Conservation (phyloP, 768 basidiomycete species). For the Leucocoprinus birnbaumii region DNA sequence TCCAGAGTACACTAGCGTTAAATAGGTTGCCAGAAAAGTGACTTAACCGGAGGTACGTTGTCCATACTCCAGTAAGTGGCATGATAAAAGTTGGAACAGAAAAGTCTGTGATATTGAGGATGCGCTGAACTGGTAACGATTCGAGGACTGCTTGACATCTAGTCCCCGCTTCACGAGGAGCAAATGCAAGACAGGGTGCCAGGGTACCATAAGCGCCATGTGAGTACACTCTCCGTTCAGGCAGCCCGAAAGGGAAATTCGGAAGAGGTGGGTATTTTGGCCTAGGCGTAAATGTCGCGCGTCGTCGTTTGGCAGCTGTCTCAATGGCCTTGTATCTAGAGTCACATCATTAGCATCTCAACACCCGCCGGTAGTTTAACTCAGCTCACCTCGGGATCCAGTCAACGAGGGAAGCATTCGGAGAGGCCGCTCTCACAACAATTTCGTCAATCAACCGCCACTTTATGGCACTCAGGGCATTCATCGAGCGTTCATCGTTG, state of each 20-base stretch:
- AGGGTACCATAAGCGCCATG: background rate
- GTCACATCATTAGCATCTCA: background rate
- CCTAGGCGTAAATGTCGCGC: background rate
- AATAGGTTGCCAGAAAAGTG: conserved; percentile 36
- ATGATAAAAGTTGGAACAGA: conserved; percentile 30
- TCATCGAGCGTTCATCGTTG: conserved; percentile 35
- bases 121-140: conserved; percentile 17
- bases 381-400: too few relatives aligned
- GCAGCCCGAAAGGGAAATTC: background rate
- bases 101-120: conserved; percentile 23
- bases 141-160: background rate
- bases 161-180: background rate
- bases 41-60: conserved; percentile 32
- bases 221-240: background rate
- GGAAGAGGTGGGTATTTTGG: background rate
- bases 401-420: conserved; percentile 2
- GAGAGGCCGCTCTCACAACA: conserved; percentile 15
- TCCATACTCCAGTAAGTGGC: conserved; percentile 29
- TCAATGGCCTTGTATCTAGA: conserved; percentile 9
- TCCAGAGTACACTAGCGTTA: conserved; percentile 35
- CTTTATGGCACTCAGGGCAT: conserved; percentile 32
- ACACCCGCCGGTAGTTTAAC: too few relatives aligned
- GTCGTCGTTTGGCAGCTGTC: background rate
- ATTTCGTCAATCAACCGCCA: conserved; percentile 34
- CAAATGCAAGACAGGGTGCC: background rate